phyloP scores from a whole-genome alignment of 1,139 yeast species.

The Kluyveromyces marxianus region DNA sequence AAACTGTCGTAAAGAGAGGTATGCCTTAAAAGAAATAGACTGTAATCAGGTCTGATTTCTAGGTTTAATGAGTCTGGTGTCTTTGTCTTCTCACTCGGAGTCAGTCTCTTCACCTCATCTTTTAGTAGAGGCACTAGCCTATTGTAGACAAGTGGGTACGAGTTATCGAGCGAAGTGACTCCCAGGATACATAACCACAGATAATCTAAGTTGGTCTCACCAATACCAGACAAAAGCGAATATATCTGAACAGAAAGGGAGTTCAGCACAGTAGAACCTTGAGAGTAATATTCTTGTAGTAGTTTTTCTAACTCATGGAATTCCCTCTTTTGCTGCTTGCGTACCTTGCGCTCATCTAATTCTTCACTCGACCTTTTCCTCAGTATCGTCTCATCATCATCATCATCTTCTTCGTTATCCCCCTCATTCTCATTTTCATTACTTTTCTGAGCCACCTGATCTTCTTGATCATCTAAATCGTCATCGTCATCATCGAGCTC shows the following conservation, averaged over 20 bases:
- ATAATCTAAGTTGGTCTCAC: conserved; percentile 61
- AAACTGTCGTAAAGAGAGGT: conserved; percentile 92
- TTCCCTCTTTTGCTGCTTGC: conserved; percentile 31
- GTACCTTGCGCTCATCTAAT: conserved; percentile 20
- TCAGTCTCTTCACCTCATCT: conserved; percentile 76
- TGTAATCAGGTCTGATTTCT: conserved; percentile 73
- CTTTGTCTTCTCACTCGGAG: conserved; percentile 32
- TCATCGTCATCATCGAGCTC: conserved; percentile 27
- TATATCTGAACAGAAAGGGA: conserved; percentile 77
- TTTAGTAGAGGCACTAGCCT: conserved; percentile 63
- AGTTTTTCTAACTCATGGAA: conserved; percentile 43
- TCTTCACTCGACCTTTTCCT: conserved; percentile 26
- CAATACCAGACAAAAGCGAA: conserved; percentile 70
- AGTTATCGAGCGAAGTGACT: conserved; percentile 69
- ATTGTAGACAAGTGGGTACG: conserved; percentile 71
- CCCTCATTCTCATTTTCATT: conserved; percentile 30
- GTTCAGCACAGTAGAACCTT: conserved; percentile 71
- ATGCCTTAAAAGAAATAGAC: conserved; percentile 78
- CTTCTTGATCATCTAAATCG: conserved; percentile 26
- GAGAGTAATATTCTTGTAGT: conserved; percentile 65
- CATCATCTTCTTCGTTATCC: conserved; percentile 31
- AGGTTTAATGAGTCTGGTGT: conserved; percentile 56
- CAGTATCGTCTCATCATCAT: conserved; percentile 26
- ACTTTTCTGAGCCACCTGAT: conserved; percentile 11
- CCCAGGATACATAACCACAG: conserved; percentile 91